A percentile compares a stretch with the other conserved stretches of the same genome.
phyloP scores from a whole-genome alignment of 2,329 filamentous ascomycete genomes.

The Diaporthe vexans region DNA sequence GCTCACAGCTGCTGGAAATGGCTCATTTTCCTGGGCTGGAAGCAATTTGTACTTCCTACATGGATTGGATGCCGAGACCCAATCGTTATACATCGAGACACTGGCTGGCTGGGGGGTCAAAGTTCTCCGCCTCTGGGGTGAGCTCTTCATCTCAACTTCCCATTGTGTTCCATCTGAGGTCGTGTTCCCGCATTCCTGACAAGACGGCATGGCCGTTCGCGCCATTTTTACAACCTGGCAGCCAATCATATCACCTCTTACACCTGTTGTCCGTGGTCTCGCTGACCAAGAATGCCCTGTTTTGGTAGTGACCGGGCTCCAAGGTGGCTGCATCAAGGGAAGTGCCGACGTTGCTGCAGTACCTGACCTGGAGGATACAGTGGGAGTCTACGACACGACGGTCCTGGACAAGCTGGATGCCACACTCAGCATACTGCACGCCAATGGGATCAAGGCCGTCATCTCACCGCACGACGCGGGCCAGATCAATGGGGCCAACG shows the following conservation, averaged over 20 bases:
- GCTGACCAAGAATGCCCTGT: no score
- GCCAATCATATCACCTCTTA: not conserved
- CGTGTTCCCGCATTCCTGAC: not conserved
- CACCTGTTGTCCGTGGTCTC: no score
- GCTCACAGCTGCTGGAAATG: not conserved
- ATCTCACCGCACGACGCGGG: not conserved
- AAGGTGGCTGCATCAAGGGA: conserved; percentile 7
- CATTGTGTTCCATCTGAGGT: not conserved
- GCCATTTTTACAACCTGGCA: not conserved
- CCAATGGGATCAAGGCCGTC: conserved; percentile 9
- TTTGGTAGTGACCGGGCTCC: not conserved
- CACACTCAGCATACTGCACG: not conserved
- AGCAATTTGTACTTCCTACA: conserved; percentile 13
- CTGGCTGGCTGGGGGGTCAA: conserved; percentile 2
- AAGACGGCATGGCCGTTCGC: not conserved
- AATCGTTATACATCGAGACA: not conserved
- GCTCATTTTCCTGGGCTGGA: not conserved
- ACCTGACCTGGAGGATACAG: not conserved
- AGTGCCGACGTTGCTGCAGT: not conserved
- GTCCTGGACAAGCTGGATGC: not conserved
- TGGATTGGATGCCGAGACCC: not conserved
- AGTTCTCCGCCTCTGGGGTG: not conserved
- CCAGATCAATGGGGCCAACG: conserved; percentile 14
- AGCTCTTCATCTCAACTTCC: not conserved
- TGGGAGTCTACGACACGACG: not conserved